A percentile compares a stretch with the other conserved stretches of the same genome.
phyloP scores from a whole-genome alignment of 176 grass and related monocot genomes.

The Cenchrus fungigraminus region DNA sequence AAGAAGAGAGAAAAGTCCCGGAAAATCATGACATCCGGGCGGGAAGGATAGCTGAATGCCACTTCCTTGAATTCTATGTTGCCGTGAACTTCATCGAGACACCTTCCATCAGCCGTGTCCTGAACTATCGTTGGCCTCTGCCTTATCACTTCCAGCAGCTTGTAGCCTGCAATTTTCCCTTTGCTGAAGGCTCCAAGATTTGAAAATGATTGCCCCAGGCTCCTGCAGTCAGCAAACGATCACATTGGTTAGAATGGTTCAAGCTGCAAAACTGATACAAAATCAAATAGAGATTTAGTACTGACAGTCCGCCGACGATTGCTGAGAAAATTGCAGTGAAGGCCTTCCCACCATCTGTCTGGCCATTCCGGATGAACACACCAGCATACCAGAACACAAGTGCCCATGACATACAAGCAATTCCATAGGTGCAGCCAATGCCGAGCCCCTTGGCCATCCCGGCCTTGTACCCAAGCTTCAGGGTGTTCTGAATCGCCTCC shows the following conservation, averaged over 20 bases:
- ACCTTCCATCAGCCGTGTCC: slow-evolving; percentile 61
- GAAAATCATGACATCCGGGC: slow-evolving; percentile 80
- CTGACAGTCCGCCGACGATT: slow-evolving; percentile 87
- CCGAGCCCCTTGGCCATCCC: slow-evolving; percentile 91
- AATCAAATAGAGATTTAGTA: neutral
- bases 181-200: slow-evolving; percentile 96
- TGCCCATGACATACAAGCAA: slow-evolving; percentile 94
- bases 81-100: slow-evolving; percentile 73
- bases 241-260: neutral
- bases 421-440: slow-evolving; percentile 87
- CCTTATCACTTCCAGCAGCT: slow-evolving; percentile 83
- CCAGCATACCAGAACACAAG: slow-evolving; percentile 94
- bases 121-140: slow-evolving; percentile 82
- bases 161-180: slow-evolving; percentile 85
- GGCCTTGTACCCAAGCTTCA: slow-evolving; percentile 89
- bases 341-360: slow-evolving; percentile 86
- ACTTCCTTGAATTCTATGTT: slow-evolving; percentile 94
- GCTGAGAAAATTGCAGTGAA: slow-evolving; percentile 93
- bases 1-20: slow-evolving; percentile 94
- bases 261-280: neutral
- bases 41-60: slow-evolving; percentile 78
- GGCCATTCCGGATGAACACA: slow-evolving; percentile 71
- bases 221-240: slow-evolving; percentile 53
- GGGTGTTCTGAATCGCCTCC: slow-evolving; percentile 64
- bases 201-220: slow-evolving; percentile 85